A percentile compares a stretch with the other conserved stretches of the same genome.
These are phyloP conservation scores for Agrostemma githago DNA, from an alignment of 148 eudicot species.

Conservation along the genomic window DNA sequence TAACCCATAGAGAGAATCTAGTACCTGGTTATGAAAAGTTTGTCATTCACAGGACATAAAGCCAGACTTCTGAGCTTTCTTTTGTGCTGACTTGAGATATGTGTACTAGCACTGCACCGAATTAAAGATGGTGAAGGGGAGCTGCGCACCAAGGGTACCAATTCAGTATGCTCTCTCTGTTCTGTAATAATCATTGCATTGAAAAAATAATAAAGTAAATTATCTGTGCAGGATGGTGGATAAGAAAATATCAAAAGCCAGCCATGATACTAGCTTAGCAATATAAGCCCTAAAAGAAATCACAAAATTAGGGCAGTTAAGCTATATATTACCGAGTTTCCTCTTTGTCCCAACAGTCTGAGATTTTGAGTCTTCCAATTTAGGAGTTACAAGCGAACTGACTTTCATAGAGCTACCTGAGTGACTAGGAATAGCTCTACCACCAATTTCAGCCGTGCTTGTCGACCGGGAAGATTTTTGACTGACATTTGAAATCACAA, in stretches of 20 bases:
- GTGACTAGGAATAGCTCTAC: slow-evolving; percentile 28
- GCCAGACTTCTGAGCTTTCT: slow-evolving; percentile 87
- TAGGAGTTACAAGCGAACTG: slow-evolving; percentile 34
- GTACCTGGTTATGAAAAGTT: slow-evolving; percentile 79
- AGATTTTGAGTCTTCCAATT: slow-evolving; percentile 34
- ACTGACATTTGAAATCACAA: slow-evolving; percentile 46
- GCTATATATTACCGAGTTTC: slow-evolving; percentile 56
- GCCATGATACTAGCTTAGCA: not conserved
- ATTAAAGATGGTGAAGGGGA: slow-evolving; percentile 51
- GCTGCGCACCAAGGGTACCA: slow-evolving; percentile 54
- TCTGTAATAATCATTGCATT: slow-evolving; percentile 38
- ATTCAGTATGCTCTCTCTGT: slow-evolving; percentile 62
- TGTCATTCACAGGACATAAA: slow-evolving; percentile 70
- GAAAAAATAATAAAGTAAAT: slow-evolving; percentile 8
- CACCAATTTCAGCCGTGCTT: slow-evolving; percentile 29
- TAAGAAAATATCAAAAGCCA: slow-evolving; percentile 2
- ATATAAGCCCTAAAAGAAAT: slow-evolving; percentile 10
- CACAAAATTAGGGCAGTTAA: slow-evolving; percentile 3
- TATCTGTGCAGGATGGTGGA: slow-evolving; percentile 2
- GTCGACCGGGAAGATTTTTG: slow-evolving; percentile 37
- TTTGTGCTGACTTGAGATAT: slow-evolving; percentile 81
- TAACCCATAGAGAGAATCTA: not conserved
- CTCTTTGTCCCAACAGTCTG: slow-evolving; percentile 55
- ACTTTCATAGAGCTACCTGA: slow-evolving; percentile 34
- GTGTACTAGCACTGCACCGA: slow-evolving; percentile 46